A percentile compares a stretch with the other conserved stretches of the same genome.
Evolutionary conservation across 371 early-diverging fungal genomes (phyloP).

Genomic region (Chytridium lagenaria): DNA sequence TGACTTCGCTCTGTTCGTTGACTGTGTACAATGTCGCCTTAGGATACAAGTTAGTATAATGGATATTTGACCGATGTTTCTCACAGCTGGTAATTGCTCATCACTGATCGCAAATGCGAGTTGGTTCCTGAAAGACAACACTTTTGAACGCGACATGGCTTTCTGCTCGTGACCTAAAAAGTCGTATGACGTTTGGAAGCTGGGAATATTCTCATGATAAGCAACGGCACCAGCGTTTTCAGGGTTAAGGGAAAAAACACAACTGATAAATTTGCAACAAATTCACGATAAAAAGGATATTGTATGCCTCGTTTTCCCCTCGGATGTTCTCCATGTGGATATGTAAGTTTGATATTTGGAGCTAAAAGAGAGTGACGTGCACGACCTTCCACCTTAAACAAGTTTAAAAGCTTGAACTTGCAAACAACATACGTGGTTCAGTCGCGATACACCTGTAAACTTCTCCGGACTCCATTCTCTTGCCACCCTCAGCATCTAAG

Average conservation of each 20-base stretch:
- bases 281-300: background rate
- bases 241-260: background rate
- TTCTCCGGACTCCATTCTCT: background rate
- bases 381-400: background rate
- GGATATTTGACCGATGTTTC: background rate
- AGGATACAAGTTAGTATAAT: background rate
- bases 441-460: background rate
- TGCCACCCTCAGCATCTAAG: background rate
- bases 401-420: background rate
- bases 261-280: background rate
- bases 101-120: background rate
- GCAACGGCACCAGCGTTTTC: background rate
- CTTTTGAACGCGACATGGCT: constrained; percentile 7
- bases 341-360: background rate
- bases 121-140: background rate
- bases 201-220: background rate
- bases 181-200: background rate
- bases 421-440: background rate
- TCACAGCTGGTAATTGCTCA: background rate
- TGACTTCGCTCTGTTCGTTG: background rate
- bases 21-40: background rate
- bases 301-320: background rate
- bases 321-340: background rate
- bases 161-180: background rate
- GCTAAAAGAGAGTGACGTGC: background rate